These are phyloP conservation scores for Microbotryomycetes sp. DNA, from an alignment of 1,284 basidiomycete species.

Conservation along the genomic window DNA sequence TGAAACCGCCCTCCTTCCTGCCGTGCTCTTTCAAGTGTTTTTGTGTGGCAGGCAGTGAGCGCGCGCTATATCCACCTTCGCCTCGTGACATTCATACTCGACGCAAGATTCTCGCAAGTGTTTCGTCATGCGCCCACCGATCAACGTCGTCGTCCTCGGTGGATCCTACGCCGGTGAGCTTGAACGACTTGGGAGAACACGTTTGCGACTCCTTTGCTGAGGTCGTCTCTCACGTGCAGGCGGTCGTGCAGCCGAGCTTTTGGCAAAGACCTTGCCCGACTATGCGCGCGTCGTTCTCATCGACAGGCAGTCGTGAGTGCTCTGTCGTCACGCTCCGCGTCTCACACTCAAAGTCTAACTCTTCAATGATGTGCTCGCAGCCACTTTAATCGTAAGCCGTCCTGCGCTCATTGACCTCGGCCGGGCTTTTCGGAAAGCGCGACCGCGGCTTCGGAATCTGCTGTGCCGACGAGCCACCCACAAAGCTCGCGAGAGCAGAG, in stretches of 20 bases:
- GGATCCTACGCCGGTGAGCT: constrained; percentile 32
- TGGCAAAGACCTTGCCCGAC: constrained; percentile 26
- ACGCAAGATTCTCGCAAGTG: not conserved
- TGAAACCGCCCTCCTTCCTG: no score
- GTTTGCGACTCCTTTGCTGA: not conserved
- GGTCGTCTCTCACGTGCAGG: constrained; percentile 8
- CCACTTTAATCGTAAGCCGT: constrained; percentile 38
- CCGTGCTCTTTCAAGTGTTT: no score
- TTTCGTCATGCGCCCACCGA: not conserved
- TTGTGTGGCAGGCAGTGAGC: no score
- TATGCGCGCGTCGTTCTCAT: constrained; percentile 34
- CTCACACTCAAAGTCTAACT: not conserved
- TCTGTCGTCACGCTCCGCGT: not conserved
- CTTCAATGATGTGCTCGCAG: not conserved
- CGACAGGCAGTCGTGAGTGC: constrained; percentile 32
- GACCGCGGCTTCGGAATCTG: constrained; percentile 11
- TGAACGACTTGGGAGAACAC: not conserved
- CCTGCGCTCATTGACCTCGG: not conserved
- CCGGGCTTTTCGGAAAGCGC: not conserved
- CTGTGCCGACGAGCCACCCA: no score
- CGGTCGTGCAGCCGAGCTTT: constrained; percentile 30
- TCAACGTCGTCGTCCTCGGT: constrained; percentile 36
- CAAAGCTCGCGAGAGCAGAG: no score
- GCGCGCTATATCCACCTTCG: no score
- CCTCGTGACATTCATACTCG: no score